Percentiles rank a stretch among this genome's conserved stretches.
These are phyloP conservation scores for Alisma plantagoaquatica DNA, from an alignment of 106 monocot genomes.

Conservation along the genomic window DNA sequence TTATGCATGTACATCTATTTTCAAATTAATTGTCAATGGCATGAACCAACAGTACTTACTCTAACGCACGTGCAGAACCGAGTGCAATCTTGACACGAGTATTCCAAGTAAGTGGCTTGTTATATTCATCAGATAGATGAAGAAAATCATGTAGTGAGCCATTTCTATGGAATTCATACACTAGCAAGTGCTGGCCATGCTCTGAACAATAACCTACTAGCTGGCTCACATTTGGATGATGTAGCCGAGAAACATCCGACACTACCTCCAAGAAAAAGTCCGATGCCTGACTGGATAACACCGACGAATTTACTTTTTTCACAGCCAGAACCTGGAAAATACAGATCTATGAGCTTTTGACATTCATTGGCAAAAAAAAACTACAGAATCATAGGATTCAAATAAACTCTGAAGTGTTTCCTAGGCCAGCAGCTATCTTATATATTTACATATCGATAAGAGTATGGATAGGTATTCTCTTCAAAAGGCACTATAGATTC, in stretches of 20 bases:
- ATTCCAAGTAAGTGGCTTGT: conserved; percentile 72
- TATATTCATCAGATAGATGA: conserved; percentile 75
- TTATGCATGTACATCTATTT: too few species aligned
- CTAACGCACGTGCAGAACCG: conserved; percentile 81
- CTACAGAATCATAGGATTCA: too few species aligned
- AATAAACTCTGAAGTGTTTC: too few species aligned
- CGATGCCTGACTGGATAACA: conserved; percentile 40
- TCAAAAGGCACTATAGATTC: too few species aligned
- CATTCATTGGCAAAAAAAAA: too few species aligned
- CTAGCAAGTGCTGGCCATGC: conserved; percentile 66
- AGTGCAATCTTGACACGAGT: conserved; percentile 88
- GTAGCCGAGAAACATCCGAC: conserved; percentile 48
- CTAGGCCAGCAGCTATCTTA: too few species aligned
- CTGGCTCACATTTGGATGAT: conserved; percentile 82
- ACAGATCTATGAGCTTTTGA: too few species aligned
- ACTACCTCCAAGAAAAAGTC: conserved; percentile 72
- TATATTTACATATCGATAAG: too few species aligned
- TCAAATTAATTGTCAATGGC: too few species aligned
- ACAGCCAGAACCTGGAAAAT: conserved; percentile 97
- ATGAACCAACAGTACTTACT: too few species aligned
- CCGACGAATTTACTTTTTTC: conserved; percentile 73
- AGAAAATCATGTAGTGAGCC: conserved; percentile 85
- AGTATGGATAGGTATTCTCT: too few species aligned
- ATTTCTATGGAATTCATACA: conserved; percentile 77
- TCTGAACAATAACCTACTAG: conserved; percentile 89